Percentiles rank a stretch among this genome's conserved stretches.
phyloP scores from a whole-genome alignment of 495 filamentous ascomycete genomes.

The Lasiosphaeria miniovina region DNA sequence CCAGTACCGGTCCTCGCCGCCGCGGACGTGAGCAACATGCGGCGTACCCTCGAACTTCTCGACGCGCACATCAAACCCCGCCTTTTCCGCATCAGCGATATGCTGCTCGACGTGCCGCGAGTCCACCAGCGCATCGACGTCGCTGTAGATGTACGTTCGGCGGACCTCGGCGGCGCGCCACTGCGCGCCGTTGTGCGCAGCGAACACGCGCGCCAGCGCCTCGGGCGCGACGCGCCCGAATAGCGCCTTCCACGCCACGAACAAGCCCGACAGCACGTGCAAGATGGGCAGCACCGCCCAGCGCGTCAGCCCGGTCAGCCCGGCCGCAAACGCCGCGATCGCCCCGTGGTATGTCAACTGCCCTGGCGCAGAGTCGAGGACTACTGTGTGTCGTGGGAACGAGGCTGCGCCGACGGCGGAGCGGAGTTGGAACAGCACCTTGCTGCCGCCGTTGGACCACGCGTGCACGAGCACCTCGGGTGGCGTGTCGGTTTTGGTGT shows the following conservation, averaged over 20 bases:
- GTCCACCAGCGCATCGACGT: conserved; percentile 38
- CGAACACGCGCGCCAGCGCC: conserved; percentile 23
- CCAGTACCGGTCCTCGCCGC: conserved; percentile 43
- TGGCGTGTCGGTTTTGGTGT: neutral
- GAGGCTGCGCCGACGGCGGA: neutral
- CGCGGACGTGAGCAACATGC: conserved; percentile 43
- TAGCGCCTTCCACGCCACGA: neutral
- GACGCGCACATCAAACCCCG: conserved; percentile 31
- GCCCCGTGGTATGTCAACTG: conserved; percentile 25
- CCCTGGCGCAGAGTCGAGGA: conserved; percentile 44
- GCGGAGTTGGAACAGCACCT: conserved; percentile 24
- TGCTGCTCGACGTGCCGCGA: conserved; percentile 41
- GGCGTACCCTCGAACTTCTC: conserved; percentile 37
- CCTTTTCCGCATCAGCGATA: conserved; percentile 28
- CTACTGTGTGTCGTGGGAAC: conserved; percentile 31
- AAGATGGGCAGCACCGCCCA: conserved; percentile 28
- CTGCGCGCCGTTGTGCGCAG: conserved; percentile 30
- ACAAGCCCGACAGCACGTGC: conserved; percentile 20
- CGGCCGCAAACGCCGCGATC: conserved; percentile 28
- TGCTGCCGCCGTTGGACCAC: conserved; percentile 45
- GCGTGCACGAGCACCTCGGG: conserved; percentile 40
- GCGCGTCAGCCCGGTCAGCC: conserved; percentile 18
- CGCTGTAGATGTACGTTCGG: conserved; percentile 42
- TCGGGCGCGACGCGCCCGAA: conserved; percentile 15
- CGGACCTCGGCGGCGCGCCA: conserved; percentile 30